Conservation (phyloP, 768 basidiomycete species). For the Pulveroboletus sp. region DNA sequence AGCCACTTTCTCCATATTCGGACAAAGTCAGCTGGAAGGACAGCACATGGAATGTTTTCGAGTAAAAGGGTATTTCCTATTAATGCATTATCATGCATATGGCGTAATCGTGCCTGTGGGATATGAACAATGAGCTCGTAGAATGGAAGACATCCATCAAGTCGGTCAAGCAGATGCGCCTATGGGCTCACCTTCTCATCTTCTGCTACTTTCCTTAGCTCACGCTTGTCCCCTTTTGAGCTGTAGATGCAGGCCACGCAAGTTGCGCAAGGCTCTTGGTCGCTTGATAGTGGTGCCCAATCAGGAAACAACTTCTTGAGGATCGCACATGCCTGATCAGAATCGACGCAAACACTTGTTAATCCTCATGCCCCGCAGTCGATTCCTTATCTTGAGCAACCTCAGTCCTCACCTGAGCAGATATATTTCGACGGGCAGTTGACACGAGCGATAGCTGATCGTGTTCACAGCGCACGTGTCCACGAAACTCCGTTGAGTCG, state of each 20-base stretch:
- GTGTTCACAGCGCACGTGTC: slow-evolving; percentile 72
- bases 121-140: slow-evolving; percentile 11
- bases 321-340: slow-evolving; percentile 49
- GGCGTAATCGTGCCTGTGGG: slow-evolving; percentile 54
- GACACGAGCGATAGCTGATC: slow-evolving; percentile 52
- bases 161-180: background rate
- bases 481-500: slow-evolving; percentile 48
- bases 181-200: slow-evolving; percentile 63
- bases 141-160: slow-evolving; percentile 12
- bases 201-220: slow-evolving; percentile 61
- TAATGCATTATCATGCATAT: slow-evolving; percentile 54
- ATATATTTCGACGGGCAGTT: slow-evolving; percentile 57
- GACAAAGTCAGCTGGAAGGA: slow-evolving; percentile 59
- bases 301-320: slow-evolving; percentile 56
- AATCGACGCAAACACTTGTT: slow-evolving; percentile 9
- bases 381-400: slow-evolving; percentile 6
- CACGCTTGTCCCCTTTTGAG: slow-evolving; percentile 58
- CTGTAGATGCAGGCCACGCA: slow-evolving; percentile 55
- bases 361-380: slow-evolving; percentile 13
- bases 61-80: slow-evolving; percentile 42
- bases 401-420: slow-evolving; percentile 43
- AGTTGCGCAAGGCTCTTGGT: slow-evolving; percentile 52
- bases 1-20: slow-evolving; percentile 71
- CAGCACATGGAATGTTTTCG: slow-evolving; percentile 48
- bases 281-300: slow-evolving; percentile 55